phyloP scores from a whole-genome alignment of 169 alveolate species.

The Perkinsus marinus region DNA sequence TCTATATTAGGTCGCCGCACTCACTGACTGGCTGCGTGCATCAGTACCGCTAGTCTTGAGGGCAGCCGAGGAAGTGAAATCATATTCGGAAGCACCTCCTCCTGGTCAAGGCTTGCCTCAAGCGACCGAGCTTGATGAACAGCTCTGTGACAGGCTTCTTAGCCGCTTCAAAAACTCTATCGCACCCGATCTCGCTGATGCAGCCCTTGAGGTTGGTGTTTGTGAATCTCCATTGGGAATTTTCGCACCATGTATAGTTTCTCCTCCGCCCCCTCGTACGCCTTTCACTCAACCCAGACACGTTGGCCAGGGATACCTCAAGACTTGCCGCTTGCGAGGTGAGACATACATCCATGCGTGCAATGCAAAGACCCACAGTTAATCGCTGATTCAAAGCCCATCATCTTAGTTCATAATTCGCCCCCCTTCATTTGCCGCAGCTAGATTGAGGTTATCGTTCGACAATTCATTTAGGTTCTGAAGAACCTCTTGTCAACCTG shows the following conservation, averaged over 20 bases:
- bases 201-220: not conserved
- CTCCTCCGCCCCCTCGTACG: not conserved
- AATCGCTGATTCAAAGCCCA: too few species aligned
- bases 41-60: not conserved
- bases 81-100: too few species aligned
- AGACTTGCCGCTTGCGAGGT: not conserved
- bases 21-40: not conserved
- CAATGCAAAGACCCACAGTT: too few species aligned
- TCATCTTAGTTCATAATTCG: too few species aligned
- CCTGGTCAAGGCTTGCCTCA: not conserved
- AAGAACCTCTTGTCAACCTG: not conserved
- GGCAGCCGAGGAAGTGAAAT: not conserved
- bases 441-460: too few species aligned
- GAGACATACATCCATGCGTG: not conserved
- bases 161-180: not conserved
- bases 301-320: not conserved
- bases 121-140: not conserved
- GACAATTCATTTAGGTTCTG: not conserved
- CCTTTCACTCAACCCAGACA: not conserved
- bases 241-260: not conserved
- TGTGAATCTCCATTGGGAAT: too few species aligned
- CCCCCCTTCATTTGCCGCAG: too few species aligned
- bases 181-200: not conserved
- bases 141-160: not conserved
- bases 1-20: not conserved